Base-by-base conservation (phyloP, 2,329 filamentous ascomycete genomes). In the Ceratocystiopsis minuta region DNA sequence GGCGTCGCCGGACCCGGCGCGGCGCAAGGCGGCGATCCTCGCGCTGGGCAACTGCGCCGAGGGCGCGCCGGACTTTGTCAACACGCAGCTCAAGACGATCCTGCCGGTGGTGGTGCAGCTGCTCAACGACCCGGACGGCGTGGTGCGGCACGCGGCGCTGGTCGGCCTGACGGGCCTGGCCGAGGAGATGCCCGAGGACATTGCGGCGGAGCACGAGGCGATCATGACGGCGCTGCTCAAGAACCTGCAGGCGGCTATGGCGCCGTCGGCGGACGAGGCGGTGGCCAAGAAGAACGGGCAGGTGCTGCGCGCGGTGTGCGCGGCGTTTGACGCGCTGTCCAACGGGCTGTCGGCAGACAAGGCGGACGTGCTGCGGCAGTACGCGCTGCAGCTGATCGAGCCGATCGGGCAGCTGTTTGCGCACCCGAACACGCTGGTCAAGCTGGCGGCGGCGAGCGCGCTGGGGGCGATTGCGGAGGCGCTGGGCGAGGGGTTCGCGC, bases 11-110 rank as follows among this genome's bases (percentile, higher is more conserved):
- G 72, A 92, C 54, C 72, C 86, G 33, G 78, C 84, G 52, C 80
- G 81, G 63, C 79, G 88, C 46, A 82, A 88, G 61, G 87, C 88
- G 42, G 87, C 83, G 61, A 90, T 96, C 55, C 70, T 96, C 48
- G 80, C 88, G 39, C 72, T 98, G 6, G 88, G 88, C 45, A 92
- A 88, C 66, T 88, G 84, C 52, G 88, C 94, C 41, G 90, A 96
- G 66, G 90, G 90, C 52, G 88, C 90, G 28, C 90, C 90, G 15
- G 90, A 98, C 60, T 98, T 96, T 62, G 86, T 96, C 55, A 85
- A 84, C 49, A 94, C 87, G 16, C 90, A 98, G 62, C 74, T 96
- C 48, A 71, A 80, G 54, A 73, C 80, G 50, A 80, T 96, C 50
- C 75, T 96, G 58, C 90, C 90, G 39, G 70, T 83, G 51, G 77